Conservation (phyloP, 148 eudicot species). For the Gaultheria prostrata region DNA sequence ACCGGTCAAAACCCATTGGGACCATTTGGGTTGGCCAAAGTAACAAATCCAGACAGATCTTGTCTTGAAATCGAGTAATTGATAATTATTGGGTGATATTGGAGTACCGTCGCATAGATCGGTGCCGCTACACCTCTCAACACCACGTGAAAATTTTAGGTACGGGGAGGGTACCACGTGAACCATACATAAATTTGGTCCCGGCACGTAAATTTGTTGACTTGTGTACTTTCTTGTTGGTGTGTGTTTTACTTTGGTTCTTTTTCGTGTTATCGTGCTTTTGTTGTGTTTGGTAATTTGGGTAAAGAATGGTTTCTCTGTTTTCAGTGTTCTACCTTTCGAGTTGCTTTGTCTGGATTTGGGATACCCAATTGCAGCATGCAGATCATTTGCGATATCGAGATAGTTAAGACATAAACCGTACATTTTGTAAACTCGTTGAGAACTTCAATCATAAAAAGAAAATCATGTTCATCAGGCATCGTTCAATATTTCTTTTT, state of each 20-base stretch:
- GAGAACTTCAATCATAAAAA: neutral
- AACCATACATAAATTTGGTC: neutral
- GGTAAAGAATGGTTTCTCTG: neutral
- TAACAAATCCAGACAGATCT: too few species aligned
- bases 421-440: neutral
- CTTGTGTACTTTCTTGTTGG: neutral
- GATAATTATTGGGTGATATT: too few species aligned
- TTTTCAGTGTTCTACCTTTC: neutral
- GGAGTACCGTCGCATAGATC: too few species aligned
- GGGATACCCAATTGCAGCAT: too few species aligned
- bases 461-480: neutral
- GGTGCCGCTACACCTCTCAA: neutral
- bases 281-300: neutral
- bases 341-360: neutral
- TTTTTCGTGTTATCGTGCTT: neutral
- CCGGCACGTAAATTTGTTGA: neutral
- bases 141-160: neutral
- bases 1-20: too few species aligned
- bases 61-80: too few species aligned
- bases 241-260: neutral
- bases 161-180: too few species aligned
- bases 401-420: too few species aligned
- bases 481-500: neutral
- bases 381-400: too few species aligned
- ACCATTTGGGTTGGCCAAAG: too few species aligned